Percentiles rank a stretch among this genome's conserved stretches.
These are phyloP conservation scores for Pseudonitzschia delicatissima DNA, from an alignment of 108 stramenopile genomes.

Conservation along the genomic window DNA sequence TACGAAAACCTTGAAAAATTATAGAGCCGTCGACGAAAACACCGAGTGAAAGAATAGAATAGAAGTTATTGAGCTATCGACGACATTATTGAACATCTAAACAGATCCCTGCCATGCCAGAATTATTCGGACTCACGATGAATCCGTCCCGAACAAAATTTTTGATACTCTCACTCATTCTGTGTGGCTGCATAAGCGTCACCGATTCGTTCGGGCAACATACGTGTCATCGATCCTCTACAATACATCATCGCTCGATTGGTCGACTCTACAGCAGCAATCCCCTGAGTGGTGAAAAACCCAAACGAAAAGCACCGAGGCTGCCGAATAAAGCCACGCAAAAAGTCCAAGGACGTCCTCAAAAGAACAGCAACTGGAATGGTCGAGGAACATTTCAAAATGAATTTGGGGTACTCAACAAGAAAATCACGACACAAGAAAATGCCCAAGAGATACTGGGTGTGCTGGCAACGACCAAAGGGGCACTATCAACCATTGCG, in stretches of 20 bases:
- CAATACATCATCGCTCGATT: background rate
- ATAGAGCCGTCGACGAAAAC: no score
- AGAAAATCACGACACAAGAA: slow-evolving; percentile 19
- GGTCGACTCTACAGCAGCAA: no score
- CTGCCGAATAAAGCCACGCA: background rate
- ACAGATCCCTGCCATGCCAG: background rate
- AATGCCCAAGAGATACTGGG: slow-evolving; percentile 22
- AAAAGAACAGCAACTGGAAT: background rate
- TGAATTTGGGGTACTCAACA: slow-evolving; percentile 13
- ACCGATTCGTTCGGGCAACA: slow-evolving; percentile 2
- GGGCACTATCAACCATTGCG: slow-evolving; percentile 32
- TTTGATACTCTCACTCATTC: background rate
- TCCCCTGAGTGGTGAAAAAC: background rate
- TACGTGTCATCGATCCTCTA: background rate
- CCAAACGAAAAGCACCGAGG: background rate
- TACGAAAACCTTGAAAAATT: no score
- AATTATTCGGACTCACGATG: no score
- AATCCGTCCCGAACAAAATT: background rate
- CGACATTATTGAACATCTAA: no score
- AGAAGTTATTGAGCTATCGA: no score
- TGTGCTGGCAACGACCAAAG: slow-evolving; percentile 21
- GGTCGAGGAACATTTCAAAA: background rate
- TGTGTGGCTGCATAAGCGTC: background rate
- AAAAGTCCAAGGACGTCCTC: background rate
- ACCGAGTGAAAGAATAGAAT: no score